phyloP scores from a whole-genome alignment of 805 yeast species.

The Metschnikowia koreensis region DNA sequence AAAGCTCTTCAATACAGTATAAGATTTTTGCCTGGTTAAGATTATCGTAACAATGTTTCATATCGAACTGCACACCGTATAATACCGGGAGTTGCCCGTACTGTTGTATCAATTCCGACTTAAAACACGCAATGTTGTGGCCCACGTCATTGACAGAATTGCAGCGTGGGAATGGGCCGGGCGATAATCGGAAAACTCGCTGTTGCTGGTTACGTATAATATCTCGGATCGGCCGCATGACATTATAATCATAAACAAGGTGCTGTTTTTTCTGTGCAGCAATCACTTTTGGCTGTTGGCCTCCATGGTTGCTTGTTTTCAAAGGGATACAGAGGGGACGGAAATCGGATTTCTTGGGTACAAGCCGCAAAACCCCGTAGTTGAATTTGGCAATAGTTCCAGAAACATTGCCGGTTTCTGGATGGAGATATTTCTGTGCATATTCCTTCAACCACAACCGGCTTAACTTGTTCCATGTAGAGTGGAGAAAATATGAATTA shows the following conservation, averaged over 20 bases:
- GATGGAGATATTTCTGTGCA: conserved; percentile 32
- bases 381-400: conserved; percentile 8
- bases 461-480: conserved; percentile 51
- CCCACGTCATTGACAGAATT: conserved; percentile 49
- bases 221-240: conserved; percentile 43
- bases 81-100: conserved; percentile 32
- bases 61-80: conserved; percentile 69
- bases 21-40: conserved; percentile 50
- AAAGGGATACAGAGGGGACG: conserved; percentile 58
- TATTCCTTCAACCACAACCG: conserved; percentile 45
- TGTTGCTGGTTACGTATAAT: conserved; percentile 20
- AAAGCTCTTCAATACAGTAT: conserved; percentile 29
- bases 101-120: conserved; percentile 15
- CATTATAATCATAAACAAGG: conserved; percentile 31
- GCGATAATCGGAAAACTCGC: not conserved
- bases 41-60: conserved; percentile 73
- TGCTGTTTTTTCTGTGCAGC: conserved; percentile 32
- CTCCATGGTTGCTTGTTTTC: not conserved
- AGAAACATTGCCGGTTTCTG: not conserved
- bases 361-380: conserved; percentile 46
- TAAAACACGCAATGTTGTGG: conserved; percentile 36
- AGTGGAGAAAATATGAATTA: conserved; percentile 54
- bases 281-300: not conserved
- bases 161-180: conserved; percentile 27
- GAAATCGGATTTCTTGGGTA: conserved; percentile 63